Base-by-base conservation (phyloP, 176 grass and related monocot species). In the Bromus sterilis region DNA sequence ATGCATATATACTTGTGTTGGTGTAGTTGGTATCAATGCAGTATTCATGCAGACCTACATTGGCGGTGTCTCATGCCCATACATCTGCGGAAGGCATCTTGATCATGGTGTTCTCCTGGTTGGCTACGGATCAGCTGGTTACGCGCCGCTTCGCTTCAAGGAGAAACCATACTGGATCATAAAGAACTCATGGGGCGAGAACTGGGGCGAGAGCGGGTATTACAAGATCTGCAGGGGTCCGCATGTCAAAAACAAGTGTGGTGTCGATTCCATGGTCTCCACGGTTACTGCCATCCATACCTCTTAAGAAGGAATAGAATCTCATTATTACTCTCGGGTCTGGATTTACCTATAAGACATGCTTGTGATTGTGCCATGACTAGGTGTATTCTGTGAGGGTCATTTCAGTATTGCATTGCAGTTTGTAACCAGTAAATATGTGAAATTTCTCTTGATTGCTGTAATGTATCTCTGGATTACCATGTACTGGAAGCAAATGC, bases 81-180 rank as follows among this genome's bases (percentile, higher is more conserved):
- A 85, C 51, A 88, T 97, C 55, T 97, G 93, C n/a, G 91, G 93
- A 20, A 93, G 66, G 71, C 67, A 97, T 78, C 87, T 93, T 36
- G 93, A 97, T 81, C 93, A 97, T 67, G 93, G 93, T 23, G 93
- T 97, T 62, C 91, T 97, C 30, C 76, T 97, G 21, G 93, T 97
- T 29, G 91, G 93, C 44, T 97, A 93, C 3, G 93, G 93, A 21
- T 87, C 86, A 0, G 83, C 93, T n/a, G 93, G 91, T 20, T 97
- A 85, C 5, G 80, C 93, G 4, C 93, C 91, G 1, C 90, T 97
- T 61, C 91, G 91, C 26, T 88, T 97, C 42, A 97, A 97, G 86
- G 91, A 97, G 24, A 91, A 91, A 91, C 93, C 93, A 8, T 97
- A 91, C 70, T 97, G 93, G 93, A 93, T 97, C 85, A 97, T 97